Conservation (phyloP, 805 yeast genomes). For the Teunomyces lycoperdinae region DNA sequence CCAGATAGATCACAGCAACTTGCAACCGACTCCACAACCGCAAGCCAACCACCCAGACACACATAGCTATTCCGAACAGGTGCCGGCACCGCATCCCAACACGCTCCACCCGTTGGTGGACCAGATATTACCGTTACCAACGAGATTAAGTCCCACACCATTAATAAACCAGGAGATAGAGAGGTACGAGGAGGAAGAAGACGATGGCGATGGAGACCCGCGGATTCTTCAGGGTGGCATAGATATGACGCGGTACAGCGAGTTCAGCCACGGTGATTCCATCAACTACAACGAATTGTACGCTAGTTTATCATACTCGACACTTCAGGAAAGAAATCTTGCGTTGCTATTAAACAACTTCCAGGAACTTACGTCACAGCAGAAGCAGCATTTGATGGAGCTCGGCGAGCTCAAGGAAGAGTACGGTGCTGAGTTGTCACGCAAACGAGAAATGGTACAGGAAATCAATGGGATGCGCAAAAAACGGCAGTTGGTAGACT, state of each 20-base stretch:
- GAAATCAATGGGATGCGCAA: conserved; percentile 43
- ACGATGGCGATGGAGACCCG: conserved; percentile 13
- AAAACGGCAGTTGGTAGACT: conserved; percentile 32
- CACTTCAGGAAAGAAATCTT: conserved; percentile 41
- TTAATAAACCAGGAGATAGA: conserved; percentile 13
- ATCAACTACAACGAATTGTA: conserved; percentile 23
- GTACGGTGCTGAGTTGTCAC: conserved; percentile 11
- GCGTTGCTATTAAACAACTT: conserved; percentile 29
- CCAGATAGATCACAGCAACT: conserved; percentile 5
- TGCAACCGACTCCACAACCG: conserved; percentile 7
- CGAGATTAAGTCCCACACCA: conserved; percentile 10
- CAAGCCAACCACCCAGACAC: neutral
- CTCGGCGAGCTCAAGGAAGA: conserved; percentile 21
- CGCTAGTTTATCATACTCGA: conserved; percentile 39
- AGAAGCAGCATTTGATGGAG: conserved; percentile 29
- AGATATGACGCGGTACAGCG: conserved; percentile 24
- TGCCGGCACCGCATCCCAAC: neutral
- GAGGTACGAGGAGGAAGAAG: conserved; percentile 28
- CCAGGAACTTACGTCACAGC: conserved; percentile 35
- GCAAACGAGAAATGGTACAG: conserved; percentile 42
- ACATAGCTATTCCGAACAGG: neutral
- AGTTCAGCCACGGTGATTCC: conserved; percentile 8
- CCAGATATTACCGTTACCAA: conserved; percentile 15
- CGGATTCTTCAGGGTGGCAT: conserved; percentile 27
- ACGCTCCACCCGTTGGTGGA: conserved; percentile 15